Conservation (phyloP, 257 asterid genomes). For the Fraxinus americana region DNA sequence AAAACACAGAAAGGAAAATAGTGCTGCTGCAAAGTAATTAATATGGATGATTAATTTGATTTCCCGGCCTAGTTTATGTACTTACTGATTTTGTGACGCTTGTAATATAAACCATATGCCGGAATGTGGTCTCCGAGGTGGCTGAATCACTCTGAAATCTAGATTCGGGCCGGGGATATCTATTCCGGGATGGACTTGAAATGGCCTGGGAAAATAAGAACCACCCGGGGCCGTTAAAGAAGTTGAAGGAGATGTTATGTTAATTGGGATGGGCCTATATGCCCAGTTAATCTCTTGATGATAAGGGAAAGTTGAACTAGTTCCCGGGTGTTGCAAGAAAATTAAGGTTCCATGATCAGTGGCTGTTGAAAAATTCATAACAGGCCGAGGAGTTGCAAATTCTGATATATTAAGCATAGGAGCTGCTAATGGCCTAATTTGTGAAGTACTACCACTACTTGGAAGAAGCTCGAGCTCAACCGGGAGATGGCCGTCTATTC, state of each 20-base stretch:
- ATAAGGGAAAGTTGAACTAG: constrained; percentile 30
- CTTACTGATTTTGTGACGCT: constrained; percentile 81
- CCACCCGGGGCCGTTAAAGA: constrained; percentile 27
- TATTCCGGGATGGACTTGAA: constrained; percentile 42
- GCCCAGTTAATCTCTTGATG: constrained; percentile 52
- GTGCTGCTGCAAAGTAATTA: background rate
- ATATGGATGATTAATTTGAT: background rate
- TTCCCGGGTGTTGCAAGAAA: constrained; percentile 38
- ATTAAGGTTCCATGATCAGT: constrained; percentile 33
- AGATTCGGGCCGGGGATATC: constrained; percentile 33
- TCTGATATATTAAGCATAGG: constrained; percentile 29
- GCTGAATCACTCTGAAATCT: constrained; percentile 73
- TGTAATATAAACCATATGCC: constrained; percentile 89
- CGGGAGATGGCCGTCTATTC: constrained; percentile 19
- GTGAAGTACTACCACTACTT: constrained; percentile 12
- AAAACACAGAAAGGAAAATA: constrained; percentile 6
- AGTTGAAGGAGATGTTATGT: constrained; percentile 21
- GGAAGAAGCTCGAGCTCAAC: constrained; percentile 77
- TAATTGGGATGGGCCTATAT: constrained; percentile 45
- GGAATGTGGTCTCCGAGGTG: constrained; percentile 81
- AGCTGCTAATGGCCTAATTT: constrained; percentile 12
- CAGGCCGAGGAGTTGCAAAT: constrained; percentile 37
- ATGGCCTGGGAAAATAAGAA: constrained; percentile 49
- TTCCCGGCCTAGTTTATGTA: background rate
- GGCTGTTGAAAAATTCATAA: constrained; percentile 24